These are phyloP conservation scores for Phlebopus sp. DNA, from an alignment of 1,284 basidiomycete species.

Conservation along the genomic window DNA sequence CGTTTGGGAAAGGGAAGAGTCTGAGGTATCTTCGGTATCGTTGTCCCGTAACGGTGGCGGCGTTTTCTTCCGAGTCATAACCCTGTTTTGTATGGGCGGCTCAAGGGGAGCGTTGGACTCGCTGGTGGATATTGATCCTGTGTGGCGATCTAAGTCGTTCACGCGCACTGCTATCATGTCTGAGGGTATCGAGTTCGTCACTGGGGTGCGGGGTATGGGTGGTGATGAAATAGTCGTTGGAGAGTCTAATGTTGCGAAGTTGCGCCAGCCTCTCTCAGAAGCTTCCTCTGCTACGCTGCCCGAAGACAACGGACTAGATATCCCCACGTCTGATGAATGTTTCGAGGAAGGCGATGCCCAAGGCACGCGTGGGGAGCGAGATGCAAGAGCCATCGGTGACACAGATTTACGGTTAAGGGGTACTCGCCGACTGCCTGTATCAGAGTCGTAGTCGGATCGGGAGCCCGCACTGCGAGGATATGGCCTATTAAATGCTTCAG, in stretches of 20 bases:
- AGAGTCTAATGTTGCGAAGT: constrained; percentile 37
- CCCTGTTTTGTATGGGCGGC: constrained; percentile 28
- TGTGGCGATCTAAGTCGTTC: constrained; percentile 15
- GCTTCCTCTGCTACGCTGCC: constrained; percentile 16
- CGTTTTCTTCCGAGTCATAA: constrained; percentile 37
- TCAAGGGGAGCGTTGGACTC: constrained; percentile 34
- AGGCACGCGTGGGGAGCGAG: constrained; percentile 30
- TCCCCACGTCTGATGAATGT: constrained; percentile 8
- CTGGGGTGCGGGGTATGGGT: constrained; percentile 41
- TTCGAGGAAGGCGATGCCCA: constrained; percentile 12
- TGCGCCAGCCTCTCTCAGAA: constrained; percentile 33
- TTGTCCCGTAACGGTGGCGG: constrained; percentile 30
- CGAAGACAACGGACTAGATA: constrained; percentile 11
- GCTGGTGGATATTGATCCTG: constrained; percentile 37
- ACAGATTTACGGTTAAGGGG: constrained; percentile 63
- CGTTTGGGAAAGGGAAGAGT: constrained; percentile 43
- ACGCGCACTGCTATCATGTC: constrained; percentile 17
- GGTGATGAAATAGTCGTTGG: constrained; percentile 41
- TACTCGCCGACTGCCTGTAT: constrained; percentile 52
- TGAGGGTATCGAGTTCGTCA: constrained; percentile 15
- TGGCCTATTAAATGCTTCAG: constrained; percentile 37
- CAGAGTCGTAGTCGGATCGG: constrained; percentile 55
- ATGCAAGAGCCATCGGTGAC: constrained; percentile 68
- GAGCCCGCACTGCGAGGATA: constrained; percentile 14
- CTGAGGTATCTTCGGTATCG: constrained; percentile 41